Evolutionary conservation across 257 asterid species (phyloP), one percentile per base, ranked within the genome.

Genomic region (Handroanthus guayacan): DNA sequence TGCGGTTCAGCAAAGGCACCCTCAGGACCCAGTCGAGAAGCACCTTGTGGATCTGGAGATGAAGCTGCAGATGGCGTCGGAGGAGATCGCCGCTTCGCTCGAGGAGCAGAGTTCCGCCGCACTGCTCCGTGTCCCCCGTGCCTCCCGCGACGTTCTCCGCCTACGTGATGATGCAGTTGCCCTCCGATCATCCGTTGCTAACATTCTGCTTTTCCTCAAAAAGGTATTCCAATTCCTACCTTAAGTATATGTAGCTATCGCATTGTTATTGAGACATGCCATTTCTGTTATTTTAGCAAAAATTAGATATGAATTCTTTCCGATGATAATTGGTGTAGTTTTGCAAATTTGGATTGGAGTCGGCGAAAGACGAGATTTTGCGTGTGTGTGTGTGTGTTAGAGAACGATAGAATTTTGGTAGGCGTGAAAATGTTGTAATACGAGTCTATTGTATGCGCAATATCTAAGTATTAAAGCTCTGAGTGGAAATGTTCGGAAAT

Each of bases 31-130:
- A 14, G 75, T 93, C 43, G 99, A 91, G 80, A 95, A 93, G 86
- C 97, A 93, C 80, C 72, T 95, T 71, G 89, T 91, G 86, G 98
- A 95, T 91, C 97, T 93, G 82, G 99, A 95, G 79, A 93, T 93
- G 99, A 95, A 91, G 91, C 95, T 95, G 74, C 98, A 93, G 81
- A 90, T 95, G 96, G 82, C 82, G 43, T 95, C 97, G 51, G 99
- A 95, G 84, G 99, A 95, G 91, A 95, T 95, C 89, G 87, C 96
- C 75, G 85, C 96, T 67, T 86, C 98, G 43, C 96, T 95, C 61
- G 99, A 95, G 82, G 99, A 95, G 83, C 99, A 91, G 75, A 93
- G 98, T 80, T 78, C 98, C 74, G 86, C 91, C 68, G 94, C 99
- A 6, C 89, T 93, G 79, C 94, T 93, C 52, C 99, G 98, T 56